phyloP scores from a whole-genome alignment of 148 eudicot genomes.

The Diospyros kaki region DNA sequence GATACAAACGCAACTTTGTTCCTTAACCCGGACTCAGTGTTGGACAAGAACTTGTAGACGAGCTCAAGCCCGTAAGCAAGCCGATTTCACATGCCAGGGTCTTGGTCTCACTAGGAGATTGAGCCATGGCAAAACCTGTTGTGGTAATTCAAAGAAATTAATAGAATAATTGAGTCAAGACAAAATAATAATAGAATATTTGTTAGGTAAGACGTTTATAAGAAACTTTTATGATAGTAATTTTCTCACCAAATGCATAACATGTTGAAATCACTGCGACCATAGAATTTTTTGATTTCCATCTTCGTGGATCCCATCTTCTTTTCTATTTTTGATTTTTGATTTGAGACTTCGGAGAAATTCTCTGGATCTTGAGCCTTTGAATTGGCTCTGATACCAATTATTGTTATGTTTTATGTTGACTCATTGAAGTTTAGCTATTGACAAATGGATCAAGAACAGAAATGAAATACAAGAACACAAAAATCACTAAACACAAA shows the following conservation, averaged over 20 bases:
- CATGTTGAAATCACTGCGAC: constrained; percentile 16
- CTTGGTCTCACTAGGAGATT: constrained; percentile 22
- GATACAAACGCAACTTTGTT: constrained; percentile 64
- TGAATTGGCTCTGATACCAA: too few relatives aligned
- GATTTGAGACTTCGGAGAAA: too few relatives aligned
- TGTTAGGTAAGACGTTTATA: constrained; percentile 9
- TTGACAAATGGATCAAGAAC: too few relatives aligned
- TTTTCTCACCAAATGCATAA: constrained; percentile 27
- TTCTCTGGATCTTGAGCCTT: too few relatives aligned
- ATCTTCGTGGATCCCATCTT: neutral
- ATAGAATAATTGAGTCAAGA: too few relatives aligned
- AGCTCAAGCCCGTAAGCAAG: constrained; percentile 13
- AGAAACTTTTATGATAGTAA: constrained; percentile 12
- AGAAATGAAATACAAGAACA: too few relatives aligned
- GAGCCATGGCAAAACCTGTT: constrained; percentile 11
- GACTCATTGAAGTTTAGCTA: too few relatives aligned
- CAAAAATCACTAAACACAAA: too few relatives aligned
- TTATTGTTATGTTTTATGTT: too few relatives aligned
- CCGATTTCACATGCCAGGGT: constrained; percentile 13
- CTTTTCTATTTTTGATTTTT: neutral
- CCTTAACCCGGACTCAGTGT: constrained; percentile 19
- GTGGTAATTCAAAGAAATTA: constrained; percentile 7
- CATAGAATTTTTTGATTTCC: neutral
- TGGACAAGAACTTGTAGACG: constrained; percentile 19
- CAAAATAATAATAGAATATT: too few relatives aligned